Evolutionary conservation across 441 rosid genomes (phyloP).

Genomic region (Bocquillonia castaneifolia): DNA sequence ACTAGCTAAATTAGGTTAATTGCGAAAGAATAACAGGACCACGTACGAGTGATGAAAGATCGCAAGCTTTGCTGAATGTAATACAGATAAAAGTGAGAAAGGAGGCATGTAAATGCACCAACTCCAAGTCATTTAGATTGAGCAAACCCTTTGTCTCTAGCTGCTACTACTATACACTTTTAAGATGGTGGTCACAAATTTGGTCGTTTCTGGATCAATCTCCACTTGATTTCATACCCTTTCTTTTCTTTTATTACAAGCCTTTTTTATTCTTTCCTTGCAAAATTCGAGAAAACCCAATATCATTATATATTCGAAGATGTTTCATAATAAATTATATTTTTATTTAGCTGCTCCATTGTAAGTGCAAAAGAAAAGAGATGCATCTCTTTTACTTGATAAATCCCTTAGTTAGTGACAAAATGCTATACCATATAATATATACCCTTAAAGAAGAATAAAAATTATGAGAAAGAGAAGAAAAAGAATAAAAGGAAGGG

Average conservation of each 20-base stretch:
- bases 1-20: not conserved
- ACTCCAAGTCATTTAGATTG: not conserved
- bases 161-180: not conserved
- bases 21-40: not conserved
- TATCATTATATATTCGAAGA: too few species aligned
- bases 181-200: not conserved
- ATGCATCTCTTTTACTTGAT: too few species aligned
- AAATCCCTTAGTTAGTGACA: too few species aligned
- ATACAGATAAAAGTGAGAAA: slow-evolving; percentile 6
- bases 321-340: too few species aligned
- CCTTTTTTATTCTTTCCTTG: too few species aligned
- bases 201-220: not conserved
- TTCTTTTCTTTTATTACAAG: too few species aligned
- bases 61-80: not conserved
- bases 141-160: not conserved
- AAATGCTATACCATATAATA: too few species aligned
- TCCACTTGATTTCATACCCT: too few species aligned
- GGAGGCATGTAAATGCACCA: not conserved
- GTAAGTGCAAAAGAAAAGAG: too few species aligned
- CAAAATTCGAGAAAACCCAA: too few species aligned
- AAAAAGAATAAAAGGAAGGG: not conserved
- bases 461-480: not conserved
- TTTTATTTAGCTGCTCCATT: too few species aligned
- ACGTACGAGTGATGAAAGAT: not conserved
- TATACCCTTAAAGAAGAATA: not conserved